Evolutionary conservation across 306 rosid species (phyloP), one percentile per base, ranked within the genome.

Genomic region (Gastrolobium villosum): DNA sequence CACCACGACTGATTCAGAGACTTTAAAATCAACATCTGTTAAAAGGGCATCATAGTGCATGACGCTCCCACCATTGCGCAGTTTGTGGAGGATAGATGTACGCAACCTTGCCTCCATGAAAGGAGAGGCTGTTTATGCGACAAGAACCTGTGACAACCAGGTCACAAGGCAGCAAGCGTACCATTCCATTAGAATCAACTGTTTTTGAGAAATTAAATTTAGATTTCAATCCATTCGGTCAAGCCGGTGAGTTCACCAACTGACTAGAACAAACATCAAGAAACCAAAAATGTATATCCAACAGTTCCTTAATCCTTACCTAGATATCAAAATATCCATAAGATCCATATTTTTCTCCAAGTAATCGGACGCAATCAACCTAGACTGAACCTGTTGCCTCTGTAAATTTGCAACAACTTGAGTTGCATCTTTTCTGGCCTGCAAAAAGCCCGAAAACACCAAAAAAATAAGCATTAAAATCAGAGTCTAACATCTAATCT

Each of bases 401-500:
- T 92, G 97, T 45, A 94, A 87, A 81, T 94, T 94, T 5, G 97
- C 98, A 79, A 94, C 98, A 80, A 94, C 88, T 83, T 94, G 98
- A 68, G 96, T 94, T 8, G 98, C 98, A 80, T 94, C 98, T 77
- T 94, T 94, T 49, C 97, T 81, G 20, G 94, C 92, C 98, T 92
- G 88, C 81, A 82, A 65, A 65, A 75, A 84, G 0, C 44, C 15
- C 39, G 48, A 5, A 40, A 46, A 46, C 53, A 76, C 10, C 8
- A 61, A 67, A 30, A 36, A 31, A 9, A 5, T 5, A 20, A 41
- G 26, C 26, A 20, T 20, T 20, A 20, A 20, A 20, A 20, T 20
- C 26, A 20, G 26, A 20, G 26, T 5, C 34, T 5, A 46, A 9
- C 10, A 76, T 49, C 61, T 57, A 6, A 31, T 30, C n/a, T 11